These are phyloP conservation scores for Plasmodium vivax DNA, from an alignment of 169 alveolate genomes.

Conservation along the genomic window DNA sequence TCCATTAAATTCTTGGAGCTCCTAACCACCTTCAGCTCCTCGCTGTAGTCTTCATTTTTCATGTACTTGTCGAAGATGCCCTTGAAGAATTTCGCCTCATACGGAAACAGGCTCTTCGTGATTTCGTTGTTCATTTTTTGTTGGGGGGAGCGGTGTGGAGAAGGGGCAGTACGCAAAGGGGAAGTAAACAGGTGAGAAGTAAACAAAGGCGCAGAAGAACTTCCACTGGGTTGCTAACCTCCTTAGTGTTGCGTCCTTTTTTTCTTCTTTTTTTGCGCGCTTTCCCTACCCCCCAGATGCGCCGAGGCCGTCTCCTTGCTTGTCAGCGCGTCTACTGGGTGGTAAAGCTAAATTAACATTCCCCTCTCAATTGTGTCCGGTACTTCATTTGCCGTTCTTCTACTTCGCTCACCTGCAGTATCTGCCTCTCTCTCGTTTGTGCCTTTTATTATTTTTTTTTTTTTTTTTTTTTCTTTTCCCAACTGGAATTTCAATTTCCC, in stretches of 20 bases:
- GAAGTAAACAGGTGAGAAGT: not conserved
- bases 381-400: not conserved
- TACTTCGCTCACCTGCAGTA: not conserved
- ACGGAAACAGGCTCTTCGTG: constrained; percentile 51
- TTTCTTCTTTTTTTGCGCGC: not conserved
- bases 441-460: not conserved
- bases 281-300: not conserved
- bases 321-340: not conserved
- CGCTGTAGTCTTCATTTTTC: constrained; percentile 53
- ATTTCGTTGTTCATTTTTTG: constrained; percentile 51
- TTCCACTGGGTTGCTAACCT: not conserved
- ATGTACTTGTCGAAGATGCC: constrained; percentile 53
- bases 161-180: too few species aligned
- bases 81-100: constrained; percentile 45
- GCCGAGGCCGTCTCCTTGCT: not conserved
- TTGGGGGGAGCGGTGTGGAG: not conserved
- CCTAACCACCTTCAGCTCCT: constrained; percentile 19
- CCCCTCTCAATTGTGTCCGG: not conserved
- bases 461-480: too few species aligned
- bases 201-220: not conserved
- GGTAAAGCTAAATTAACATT: not conserved
- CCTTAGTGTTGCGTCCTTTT: not conserved
- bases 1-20: constrained; percentile 37
- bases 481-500: too few species aligned
- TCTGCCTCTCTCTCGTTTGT: not conserved